A percentile compares a stretch with the other conserved stretches of the same genome.
These are phyloP conservation scores for Pseudocercospora vitis DNA, from an alignment of 2,329 filamentous ascomycete genomes.

Conservation along the genomic window DNA sequence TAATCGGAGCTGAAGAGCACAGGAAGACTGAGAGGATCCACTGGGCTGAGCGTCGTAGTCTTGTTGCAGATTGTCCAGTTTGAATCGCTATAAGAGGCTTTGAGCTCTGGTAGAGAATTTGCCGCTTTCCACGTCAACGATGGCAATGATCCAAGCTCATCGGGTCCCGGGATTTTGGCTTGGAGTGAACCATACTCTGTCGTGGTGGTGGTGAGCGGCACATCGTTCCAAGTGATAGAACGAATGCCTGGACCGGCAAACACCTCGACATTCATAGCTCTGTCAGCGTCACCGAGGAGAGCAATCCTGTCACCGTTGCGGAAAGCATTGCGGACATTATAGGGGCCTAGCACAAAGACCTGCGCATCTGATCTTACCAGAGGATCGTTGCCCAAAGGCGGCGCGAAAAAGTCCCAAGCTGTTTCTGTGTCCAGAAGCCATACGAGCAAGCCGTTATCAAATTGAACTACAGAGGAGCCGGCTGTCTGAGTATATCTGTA, in stretches of 20 bases:
- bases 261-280: conserved; percentile 42
- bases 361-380: conserved; percentile 49
- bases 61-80: conserved; percentile 47
- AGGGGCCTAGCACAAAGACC: conserved; percentile 45
- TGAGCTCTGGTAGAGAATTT: conserved; percentile 53
- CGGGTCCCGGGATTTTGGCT: conserved; percentile 33
- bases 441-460: conserved; percentile 52
- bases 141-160: conserved; percentile 39
- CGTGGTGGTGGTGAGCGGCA: conserved; percentile 32
- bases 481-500: conserved; percentile 23
- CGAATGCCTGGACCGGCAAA: conserved; percentile 41
- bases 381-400: conserved; percentile 50
- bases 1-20: conserved; percentile 46
- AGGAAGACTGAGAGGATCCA: conserved; percentile 41
- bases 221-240: conserved; percentile 43
- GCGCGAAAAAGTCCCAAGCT: conserved; percentile 59
- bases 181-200: conserved; percentile 42
- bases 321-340: conserved; percentile 28
- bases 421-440: conserved; percentile 56
- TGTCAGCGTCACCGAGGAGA: conserved; percentile 45
- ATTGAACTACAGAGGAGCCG: conserved; percentile 44
- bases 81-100: conserved; percentile 47
- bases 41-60: conserved; percentile 38
- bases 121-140: conserved; percentile 49
- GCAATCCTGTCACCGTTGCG: neutral